Evolutionary conservation across 2,329 filamentous ascomycete species (phyloP).

Genomic region (Xylaria sp.): DNA sequence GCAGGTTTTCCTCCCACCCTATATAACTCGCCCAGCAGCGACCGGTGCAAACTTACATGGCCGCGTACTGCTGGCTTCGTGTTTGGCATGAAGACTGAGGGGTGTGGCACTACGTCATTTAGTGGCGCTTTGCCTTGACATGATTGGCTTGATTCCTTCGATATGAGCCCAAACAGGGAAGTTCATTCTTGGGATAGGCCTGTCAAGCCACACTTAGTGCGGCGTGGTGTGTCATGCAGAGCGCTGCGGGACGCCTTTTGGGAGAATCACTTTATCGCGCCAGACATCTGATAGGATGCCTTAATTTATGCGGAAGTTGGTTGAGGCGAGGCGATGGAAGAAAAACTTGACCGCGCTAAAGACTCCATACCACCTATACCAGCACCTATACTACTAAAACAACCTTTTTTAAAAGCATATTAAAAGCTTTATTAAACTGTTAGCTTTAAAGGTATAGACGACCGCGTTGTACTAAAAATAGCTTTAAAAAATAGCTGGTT

Average conservation of each 20-base stretch:
- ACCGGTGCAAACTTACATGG: slow-evolving; percentile 17
- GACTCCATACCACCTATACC: no score
- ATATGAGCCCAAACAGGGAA: slow-evolving; percentile 32
- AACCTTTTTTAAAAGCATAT: no score
- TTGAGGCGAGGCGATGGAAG: no score
- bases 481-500: no score
- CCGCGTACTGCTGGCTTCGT: background rate
- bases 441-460: no score
- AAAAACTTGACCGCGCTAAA: no score
- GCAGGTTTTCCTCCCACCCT: slow-evolving; percentile 21
- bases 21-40: background rate
- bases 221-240: slow-evolving; percentile 4
- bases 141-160: slow-evolving; percentile 28
- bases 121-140: background rate
- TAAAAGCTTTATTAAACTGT: no score
- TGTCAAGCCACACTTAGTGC: slow-evolving; percentile 32
- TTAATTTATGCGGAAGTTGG: background rate
- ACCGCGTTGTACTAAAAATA: no score
- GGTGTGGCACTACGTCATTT: slow-evolving; percentile 32
- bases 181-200: slow-evolving; percentile 6
- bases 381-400: no score
- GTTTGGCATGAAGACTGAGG: background rate
- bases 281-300: background rate
- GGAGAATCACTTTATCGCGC: background rate
- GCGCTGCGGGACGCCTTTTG: background rate